Percentiles rank a stretch among this genome's conserved stretches.
These are phyloP conservation scores for Herpetospermum pedunculosum DNA, from an alignment of 306 rosid genomes.

Conservation along the genomic window DNA sequence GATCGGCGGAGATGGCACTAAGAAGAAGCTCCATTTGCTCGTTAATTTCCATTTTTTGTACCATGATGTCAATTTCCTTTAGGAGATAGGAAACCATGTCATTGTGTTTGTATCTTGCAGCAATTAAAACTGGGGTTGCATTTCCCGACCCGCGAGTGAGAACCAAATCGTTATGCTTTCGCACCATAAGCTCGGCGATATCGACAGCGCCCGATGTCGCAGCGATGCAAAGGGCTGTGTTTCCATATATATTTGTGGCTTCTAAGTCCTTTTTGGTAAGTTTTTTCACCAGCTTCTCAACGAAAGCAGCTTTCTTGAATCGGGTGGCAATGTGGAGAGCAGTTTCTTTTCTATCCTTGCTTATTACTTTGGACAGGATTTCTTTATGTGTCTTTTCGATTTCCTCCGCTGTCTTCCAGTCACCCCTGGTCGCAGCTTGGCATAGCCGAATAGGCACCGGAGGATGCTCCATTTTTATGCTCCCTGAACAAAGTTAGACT, in stretches of 20 bases:
- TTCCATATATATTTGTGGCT: background rate
- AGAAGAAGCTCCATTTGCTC: background rate
- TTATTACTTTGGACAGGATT: background rate
- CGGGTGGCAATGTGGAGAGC: background rate
- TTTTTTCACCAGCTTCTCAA: background rate
- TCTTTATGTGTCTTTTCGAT: background rate
- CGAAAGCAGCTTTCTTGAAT: background rate
- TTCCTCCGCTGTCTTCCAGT: background rate
- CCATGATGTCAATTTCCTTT: accelerated
- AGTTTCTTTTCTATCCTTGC: background rate
- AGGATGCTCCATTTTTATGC: background rate
- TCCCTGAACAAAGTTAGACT: background rate
- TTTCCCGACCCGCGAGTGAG: background rate
- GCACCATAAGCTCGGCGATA: background rate
- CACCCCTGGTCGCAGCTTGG: background rate
- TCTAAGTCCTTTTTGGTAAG: background rate
- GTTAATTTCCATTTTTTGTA: background rate
- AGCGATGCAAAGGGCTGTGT: background rate
- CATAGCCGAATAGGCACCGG: background rate
- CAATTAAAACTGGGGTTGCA: background rate
- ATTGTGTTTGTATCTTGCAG: background rate
- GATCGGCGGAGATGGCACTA: background rate
- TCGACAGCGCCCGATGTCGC: background rate
- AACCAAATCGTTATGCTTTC: background rate
- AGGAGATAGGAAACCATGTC: background rate